These are phyloP conservation scores for Pleurotus djamor DNA, from an alignment of 768 basidiomycete species.

Conservation along the genomic window DNA sequence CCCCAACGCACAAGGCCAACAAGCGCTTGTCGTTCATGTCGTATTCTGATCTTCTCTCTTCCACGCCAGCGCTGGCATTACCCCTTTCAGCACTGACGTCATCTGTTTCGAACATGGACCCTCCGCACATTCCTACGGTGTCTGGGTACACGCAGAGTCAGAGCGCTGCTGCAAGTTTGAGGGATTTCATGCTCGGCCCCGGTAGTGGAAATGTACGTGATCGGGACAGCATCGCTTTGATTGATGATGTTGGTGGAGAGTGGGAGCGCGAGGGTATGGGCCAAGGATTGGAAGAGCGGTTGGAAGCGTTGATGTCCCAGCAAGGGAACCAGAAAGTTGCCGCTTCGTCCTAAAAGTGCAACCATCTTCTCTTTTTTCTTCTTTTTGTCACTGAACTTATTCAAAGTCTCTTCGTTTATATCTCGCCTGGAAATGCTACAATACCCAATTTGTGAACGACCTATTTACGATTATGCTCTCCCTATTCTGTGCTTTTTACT, in stretches of 20 bases:
- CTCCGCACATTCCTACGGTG: slow-evolving; percentile 72
- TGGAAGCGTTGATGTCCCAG: slow-evolving; percentile 53
- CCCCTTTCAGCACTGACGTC: slow-evolving; percentile 75
- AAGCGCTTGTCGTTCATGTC: slow-evolving; percentile 90
- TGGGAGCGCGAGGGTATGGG: slow-evolving; percentile 89
- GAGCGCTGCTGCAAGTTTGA: not conserved
- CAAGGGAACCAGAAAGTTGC: not conserved
- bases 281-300: slow-evolving; percentile 75
- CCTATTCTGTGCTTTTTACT: not conserved
- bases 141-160: slow-evolving; percentile 32
- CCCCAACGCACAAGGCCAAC: slow-evolving; percentile 41
- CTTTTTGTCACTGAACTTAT: not conserved
- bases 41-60: slow-evolving; percentile 80
- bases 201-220: slow-evolving; percentile 18
- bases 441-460: not conserved
- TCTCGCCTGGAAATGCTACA: not conserved
- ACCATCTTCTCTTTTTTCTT: not conserved
- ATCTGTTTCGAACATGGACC: slow-evolving; percentile 49
- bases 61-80: slow-evolving; percentile 69
- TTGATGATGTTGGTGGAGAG: slow-evolving; percentile 76
- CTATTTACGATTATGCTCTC: not conserved
- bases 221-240: slow-evolving; percentile 37
- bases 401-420: not conserved
- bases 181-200: slow-evolving; percentile 1
- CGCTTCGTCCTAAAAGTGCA: not conserved